These are phyloP conservation scores for Aphelidium insulamus DNA, from an alignment of 371 early-diverging fungal genomes.

Conservation along the genomic window DNA sequence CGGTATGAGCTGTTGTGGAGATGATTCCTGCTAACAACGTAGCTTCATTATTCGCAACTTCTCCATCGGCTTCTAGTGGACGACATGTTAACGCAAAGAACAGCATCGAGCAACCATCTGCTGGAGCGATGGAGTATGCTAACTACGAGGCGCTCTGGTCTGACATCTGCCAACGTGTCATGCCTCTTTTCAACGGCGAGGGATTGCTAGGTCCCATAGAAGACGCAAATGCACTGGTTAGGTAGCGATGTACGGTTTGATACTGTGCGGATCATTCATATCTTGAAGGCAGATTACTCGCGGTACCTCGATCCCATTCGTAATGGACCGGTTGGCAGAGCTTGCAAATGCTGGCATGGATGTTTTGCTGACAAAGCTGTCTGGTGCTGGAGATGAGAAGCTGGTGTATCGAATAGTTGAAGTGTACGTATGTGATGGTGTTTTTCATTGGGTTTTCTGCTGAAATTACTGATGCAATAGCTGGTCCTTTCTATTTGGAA, in stretches of 20 bases:
- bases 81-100: no score
- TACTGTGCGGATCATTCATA: not conserved
- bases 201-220: constrained; percentile 56
- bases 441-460: no score
- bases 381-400: constrained; percentile 42
- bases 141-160: no score
- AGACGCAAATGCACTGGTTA: constrained; percentile 50
- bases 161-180: no score
- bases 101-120: no score
- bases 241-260: constrained; percentile 13
- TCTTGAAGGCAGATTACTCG: not conserved
- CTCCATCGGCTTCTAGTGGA: no score
- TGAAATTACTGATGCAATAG: no score
- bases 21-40: no score
- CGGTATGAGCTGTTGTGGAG: no score
- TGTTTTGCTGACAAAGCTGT: constrained; percentile 41
- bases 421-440: no score
- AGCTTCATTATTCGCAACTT: no score
- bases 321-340: constrained; percentile 14
- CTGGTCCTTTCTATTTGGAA: constrained; percentile 69
- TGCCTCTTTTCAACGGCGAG: constrained; percentile 72
- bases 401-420: constrained; percentile 45
- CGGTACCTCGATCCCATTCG: not conserved
- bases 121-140: no score
- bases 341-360: constrained; percentile 43